Conservation (phyloP, 257 asterid species). For the Rauvolfia tetraphylla region DNA sequence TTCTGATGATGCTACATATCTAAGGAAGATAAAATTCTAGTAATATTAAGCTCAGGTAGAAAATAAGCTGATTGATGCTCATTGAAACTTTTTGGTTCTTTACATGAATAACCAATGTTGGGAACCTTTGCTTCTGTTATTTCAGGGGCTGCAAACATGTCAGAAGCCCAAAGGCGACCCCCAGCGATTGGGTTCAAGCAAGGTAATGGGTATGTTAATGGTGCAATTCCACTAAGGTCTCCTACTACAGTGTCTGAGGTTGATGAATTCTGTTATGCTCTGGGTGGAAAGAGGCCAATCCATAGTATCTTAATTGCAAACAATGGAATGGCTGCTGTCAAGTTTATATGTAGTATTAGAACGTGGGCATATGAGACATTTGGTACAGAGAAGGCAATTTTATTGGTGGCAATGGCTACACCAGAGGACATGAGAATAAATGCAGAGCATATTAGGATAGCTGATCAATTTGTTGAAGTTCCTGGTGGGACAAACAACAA, state of each 20-base stretch:
- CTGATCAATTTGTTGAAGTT: slow-evolving; percentile 97
- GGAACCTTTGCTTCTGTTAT: slow-evolving; percentile 12
- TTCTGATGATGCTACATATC: not conserved
- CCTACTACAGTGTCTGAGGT: slow-evolving; percentile 51
- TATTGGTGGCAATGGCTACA: slow-evolving; percentile 98
- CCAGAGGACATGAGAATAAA: slow-evolving; percentile 99
- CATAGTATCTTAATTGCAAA: slow-evolving; percentile 93
- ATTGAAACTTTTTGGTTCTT: not conserved
- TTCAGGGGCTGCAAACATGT: slow-evolving; percentile 63
- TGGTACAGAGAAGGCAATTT: slow-evolving; percentile 93
- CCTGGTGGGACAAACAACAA: slow-evolving; percentile 98
- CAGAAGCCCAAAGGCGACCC: slow-evolving; percentile 87
- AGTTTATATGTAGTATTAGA: slow-evolving; percentile 88
- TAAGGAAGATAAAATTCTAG: not conserved
- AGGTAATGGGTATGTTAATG: slow-evolving; percentile 48
- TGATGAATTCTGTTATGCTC: slow-evolving; percentile 74
- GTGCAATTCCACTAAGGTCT: slow-evolving; percentile 59
- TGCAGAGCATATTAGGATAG: slow-evolving; percentile 98
- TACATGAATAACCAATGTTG: not conserved
- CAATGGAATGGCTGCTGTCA: slow-evolving; percentile 99
- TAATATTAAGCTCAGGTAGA: not conserved
- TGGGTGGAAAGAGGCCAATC: slow-evolving; percentile 77
- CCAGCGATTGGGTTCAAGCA: slow-evolving; percentile 27
- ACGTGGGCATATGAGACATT: slow-evolving; percentile 97
- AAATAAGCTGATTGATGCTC: slow-evolving; percentile 3